Evolutionary conservation across 2,329 filamentous ascomycete species (phyloP).

Genomic region (Magnaporthales sp.): DNA sequence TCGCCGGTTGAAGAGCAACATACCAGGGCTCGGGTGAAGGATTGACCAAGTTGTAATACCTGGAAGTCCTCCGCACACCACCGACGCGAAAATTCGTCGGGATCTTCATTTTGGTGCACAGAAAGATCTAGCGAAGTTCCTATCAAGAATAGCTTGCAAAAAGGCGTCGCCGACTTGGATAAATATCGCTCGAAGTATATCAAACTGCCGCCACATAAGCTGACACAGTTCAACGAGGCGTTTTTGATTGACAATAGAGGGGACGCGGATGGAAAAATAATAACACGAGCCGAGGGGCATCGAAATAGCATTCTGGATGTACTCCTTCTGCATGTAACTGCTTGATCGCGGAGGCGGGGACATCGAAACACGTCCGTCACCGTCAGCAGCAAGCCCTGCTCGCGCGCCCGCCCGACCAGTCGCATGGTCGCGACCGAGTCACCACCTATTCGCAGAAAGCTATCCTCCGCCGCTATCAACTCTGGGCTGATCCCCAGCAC

Average conservation of each 20-base stretch:
- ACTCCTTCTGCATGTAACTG: neutral
- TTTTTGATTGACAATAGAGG: neutral
- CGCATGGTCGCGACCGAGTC: constrained; percentile 31
- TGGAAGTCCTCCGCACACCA: neutral
- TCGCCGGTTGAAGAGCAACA: neutral
- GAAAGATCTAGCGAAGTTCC: neutral
- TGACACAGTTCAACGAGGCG: neutral
- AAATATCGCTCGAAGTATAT: neutral
- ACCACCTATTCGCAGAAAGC: constrained; percentile 27
- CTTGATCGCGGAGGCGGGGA: neutral
- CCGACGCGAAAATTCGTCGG: neutral
- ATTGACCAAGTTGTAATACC: neutral
- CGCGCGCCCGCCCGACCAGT: constrained; percentile 29
- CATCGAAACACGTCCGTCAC: neutral
- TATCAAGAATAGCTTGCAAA: neutral
- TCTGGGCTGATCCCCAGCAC: constrained; percentile 8
- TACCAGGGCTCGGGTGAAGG: neutral
- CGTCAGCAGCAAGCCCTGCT: constrained; percentile 6
- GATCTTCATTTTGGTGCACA: neutral
- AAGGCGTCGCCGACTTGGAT: neutral
- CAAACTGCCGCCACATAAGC: neutral
- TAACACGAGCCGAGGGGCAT: neutral
- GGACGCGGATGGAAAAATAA: neutral
- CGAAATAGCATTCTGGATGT: neutral
- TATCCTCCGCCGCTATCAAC: constrained; percentile 15